These are phyloP conservation scores for Plasmodium knowlesi DNA, from an alignment of 169 alveolate species.

Conservation along the genomic window DNA sequence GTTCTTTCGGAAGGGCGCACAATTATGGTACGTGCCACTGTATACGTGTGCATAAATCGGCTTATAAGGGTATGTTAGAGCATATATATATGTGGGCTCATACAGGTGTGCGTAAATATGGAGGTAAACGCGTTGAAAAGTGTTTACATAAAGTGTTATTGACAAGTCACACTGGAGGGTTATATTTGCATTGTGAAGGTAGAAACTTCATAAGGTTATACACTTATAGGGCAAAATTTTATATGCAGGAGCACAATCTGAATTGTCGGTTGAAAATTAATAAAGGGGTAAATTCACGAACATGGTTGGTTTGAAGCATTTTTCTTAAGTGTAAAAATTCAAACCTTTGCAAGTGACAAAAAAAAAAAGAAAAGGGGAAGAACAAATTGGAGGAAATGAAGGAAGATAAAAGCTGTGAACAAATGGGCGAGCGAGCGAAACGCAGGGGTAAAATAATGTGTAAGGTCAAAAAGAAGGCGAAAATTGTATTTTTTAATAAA, in stretches of 20 bases:
- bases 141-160: slow-evolving; percentile 6
- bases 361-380: neutral
- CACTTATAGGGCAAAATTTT: slow-evolving; percentile 11
- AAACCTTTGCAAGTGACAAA: slow-evolving; percentile 20
- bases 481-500: slow-evolving; percentile 32
- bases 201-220: slow-evolving; percentile 4
- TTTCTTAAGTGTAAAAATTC: slow-evolving; percentile 17
- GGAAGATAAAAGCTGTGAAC: neutral
- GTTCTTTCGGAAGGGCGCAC: neutral
- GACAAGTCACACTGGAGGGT: slow-evolving; percentile 8
- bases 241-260: slow-evolving; percentile 25
- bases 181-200: neutral
- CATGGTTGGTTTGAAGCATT: slow-evolving; percentile 11
- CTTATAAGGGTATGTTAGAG: neutral
- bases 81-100: slow-evolving; percentile 13
- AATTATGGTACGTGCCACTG: neutral
- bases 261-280: slow-evolving; percentile 39
- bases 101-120: neutral
- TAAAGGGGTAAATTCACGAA: slow-evolving; percentile 4
- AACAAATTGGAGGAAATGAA: neutral
- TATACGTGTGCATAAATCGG: neutral
- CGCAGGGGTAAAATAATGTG: slow-evolving; percentile 18
- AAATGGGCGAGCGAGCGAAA: neutral
- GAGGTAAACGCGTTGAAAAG: neutral
- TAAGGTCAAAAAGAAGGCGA: slow-evolving; percentile 16